Evolutionary conservation across 345 rosid species (phyloP).

Genomic region (Syzygium grande): DNA sequence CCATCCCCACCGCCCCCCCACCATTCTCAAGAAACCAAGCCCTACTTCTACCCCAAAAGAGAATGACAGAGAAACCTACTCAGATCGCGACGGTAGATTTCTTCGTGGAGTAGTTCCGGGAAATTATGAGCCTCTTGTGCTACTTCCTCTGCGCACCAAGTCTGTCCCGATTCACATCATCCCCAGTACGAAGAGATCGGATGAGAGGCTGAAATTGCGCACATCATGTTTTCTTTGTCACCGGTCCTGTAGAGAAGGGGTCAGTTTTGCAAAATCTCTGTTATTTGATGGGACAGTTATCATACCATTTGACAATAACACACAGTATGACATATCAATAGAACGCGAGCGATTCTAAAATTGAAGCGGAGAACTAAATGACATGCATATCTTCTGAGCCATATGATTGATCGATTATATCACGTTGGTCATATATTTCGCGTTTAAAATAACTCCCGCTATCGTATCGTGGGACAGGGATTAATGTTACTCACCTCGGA

Average conservation of each 20-base stretch:
- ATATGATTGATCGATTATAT: neutral
- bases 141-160: neutral
- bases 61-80: neutral
- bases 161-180: neutral
- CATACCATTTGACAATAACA: neutral
- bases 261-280: neutral
- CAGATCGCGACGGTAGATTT: neutral
- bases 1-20: no score
- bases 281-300: neutral
- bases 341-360: neutral
- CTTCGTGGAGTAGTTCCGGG: neutral
- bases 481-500: neutral
- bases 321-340: neutral
- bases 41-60: neutral
- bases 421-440: neutral
- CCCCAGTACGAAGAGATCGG: neutral
- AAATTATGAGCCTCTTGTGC: neutral
- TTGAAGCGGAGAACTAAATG: accelerated
- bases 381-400: neutral
- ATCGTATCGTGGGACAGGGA: neutral
- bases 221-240: neutral
- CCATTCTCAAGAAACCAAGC: neutral
- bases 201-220: neutral
- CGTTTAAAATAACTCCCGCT: neutral
- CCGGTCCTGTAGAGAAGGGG: neutral